A percentile compares a stretch with the other conserved stretches of the same genome.
Evolutionary conservation across 2,329 filamentous ascomycete species (phyloP).

Genomic region (Coleophoma cylindrospora): DNA sequence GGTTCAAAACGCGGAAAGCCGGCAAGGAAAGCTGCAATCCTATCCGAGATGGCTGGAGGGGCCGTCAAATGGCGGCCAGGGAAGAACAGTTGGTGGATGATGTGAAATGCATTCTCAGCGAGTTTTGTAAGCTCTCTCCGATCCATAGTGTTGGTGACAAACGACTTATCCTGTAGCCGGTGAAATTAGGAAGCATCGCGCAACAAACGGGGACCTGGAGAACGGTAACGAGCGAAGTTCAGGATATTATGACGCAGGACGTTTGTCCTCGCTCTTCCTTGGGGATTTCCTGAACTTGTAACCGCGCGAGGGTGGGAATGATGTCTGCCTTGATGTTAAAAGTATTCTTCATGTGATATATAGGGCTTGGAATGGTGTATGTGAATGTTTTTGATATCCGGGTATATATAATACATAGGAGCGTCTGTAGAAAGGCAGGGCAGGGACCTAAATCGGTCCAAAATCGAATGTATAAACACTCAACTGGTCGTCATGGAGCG

Average conservation of each 20-base stretch:
- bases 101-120: slow-evolving; percentile 14
- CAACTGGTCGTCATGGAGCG: too few relatives aligned
- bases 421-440: too few relatives aligned
- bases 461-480: too few relatives aligned
- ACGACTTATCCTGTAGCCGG: slow-evolving; percentile 7
- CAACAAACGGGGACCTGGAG: slow-evolving; percentile 4
- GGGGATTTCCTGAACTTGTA: slow-evolving; percentile 20
- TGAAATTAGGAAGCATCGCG: slow-evolving; percentile 15
- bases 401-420: too few relatives aligned
- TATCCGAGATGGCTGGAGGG: slow-evolving; percentile 19
- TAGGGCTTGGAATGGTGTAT: too few relatives aligned
- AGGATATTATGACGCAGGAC: slow-evolving; percentile 20
- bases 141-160: slow-evolving; percentile 9
- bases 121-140: slow-evolving; percentile 18
- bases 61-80: slow-evolving; percentile 11
- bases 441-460: too few relatives aligned
- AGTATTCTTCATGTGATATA: too few relatives aligned
- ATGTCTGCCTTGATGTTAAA: background rate
- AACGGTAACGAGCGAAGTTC: slow-evolving; percentile 6
- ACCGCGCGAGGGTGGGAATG: background rate
- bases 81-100: slow-evolving; percentile 17
- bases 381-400: too few relatives aligned
- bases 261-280: slow-evolving; percentile 23
- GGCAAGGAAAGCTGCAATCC: slow-evolving; percentile 27
- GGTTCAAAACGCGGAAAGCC: slow-evolving; percentile 26